Evolutionary conservation across 495 filamentous ascomycete genomes (phyloP).

Genomic region (Penicillium manginii): DNA sequence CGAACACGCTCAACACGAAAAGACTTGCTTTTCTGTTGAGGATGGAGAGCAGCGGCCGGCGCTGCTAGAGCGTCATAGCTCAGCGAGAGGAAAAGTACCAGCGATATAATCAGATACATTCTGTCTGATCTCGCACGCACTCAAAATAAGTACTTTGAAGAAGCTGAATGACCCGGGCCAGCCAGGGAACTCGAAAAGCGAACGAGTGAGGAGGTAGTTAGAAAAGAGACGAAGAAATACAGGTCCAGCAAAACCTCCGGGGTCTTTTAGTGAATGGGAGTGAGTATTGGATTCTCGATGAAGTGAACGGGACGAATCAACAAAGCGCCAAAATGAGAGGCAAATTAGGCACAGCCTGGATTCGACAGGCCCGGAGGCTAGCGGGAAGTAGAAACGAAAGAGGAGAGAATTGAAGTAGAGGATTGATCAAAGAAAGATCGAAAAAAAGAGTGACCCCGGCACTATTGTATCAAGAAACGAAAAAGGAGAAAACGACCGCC

Average conservation of each 20-base stretch:
- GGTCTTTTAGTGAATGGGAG: conserved; percentile 2
- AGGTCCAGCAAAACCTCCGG: conserved; percentile 8
- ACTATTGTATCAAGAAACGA: conserved; percentile 15
- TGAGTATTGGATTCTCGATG: neutral
- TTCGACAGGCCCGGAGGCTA: conserved; percentile 18
- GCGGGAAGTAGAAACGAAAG: conserved; percentile 27
- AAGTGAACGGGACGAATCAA: neutral
- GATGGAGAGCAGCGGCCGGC: conserved; percentile 24
- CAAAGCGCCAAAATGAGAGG: neutral
- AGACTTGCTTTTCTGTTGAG: conserved; percentile 40
- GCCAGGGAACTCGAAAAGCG: conserved; percentile 12
- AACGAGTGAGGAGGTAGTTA: conserved; percentile 2
- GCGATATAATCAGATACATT: conserved; percentile 37
- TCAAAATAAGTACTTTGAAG: conserved; percentile 2
- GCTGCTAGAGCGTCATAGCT: conserved; percentile 44
- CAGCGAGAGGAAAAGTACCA: conserved; percentile 35
- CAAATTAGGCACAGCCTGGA: conserved; percentile 13
- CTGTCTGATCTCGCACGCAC: conserved; percentile 8
- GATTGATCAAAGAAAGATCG: conserved; percentile 11
- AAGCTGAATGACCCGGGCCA: conserved; percentile 10
- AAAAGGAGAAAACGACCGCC: conserved; percentile 21
- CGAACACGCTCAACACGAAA: conserved; percentile 64
- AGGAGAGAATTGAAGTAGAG: conserved; percentile 19
- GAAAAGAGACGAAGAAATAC: neutral
- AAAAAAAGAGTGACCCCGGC: conserved; percentile 2